These are phyloP conservation scores for Ogataea degrootiae DNA, from an alignment of 805 yeast species.

Conservation along the genomic window DNA sequence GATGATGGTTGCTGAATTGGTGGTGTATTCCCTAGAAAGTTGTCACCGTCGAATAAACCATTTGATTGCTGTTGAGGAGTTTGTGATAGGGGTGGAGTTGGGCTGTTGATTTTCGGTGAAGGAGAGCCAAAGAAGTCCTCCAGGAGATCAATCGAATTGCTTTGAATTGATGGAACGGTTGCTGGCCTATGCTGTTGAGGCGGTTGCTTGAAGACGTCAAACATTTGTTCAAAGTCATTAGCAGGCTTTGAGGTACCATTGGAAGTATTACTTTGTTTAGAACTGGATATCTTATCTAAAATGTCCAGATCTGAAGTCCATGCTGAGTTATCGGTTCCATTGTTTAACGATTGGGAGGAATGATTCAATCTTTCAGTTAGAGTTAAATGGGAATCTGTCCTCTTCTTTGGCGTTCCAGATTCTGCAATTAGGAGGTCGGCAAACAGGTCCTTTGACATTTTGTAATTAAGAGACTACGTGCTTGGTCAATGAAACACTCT, in stretches of 20 bases:
- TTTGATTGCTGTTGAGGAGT: not conserved
- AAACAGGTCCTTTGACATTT: constrained; percentile 35
- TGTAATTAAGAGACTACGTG: not conserved
- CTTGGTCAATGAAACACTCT: not conserved
- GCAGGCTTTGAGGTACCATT: not conserved
- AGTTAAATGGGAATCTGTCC: constrained; percentile 25
- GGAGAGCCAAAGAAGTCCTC: constrained; percentile 3
- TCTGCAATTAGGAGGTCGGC: constrained; percentile 36
- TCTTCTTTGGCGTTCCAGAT: constrained; percentile 14
- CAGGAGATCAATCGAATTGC: constrained; percentile 1
- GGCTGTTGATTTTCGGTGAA: not conserved
- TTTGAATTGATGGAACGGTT: not conserved
- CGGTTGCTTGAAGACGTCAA: constrained; percentile 17
- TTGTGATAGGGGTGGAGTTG: constrained; percentile 1
- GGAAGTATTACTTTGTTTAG: constrained; percentile 3
- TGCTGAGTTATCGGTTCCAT: constrained; percentile 2
- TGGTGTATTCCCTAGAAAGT: not conserved
- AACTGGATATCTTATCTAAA: constrained; percentile 23
- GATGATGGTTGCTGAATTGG: not conserved
- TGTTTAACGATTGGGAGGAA: constrained; percentile 5
- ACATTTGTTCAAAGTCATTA: constrained; percentile 18
- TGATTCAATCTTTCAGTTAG: constrained; percentile 32
- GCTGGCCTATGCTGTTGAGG: constrained; percentile 1
- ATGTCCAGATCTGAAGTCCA: constrained; percentile 36
- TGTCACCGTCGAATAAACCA: not conserved